Base-by-base conservation (phyloP, 345 rosid genomes). In the Xanthoceras sorbifolium region DNA sequence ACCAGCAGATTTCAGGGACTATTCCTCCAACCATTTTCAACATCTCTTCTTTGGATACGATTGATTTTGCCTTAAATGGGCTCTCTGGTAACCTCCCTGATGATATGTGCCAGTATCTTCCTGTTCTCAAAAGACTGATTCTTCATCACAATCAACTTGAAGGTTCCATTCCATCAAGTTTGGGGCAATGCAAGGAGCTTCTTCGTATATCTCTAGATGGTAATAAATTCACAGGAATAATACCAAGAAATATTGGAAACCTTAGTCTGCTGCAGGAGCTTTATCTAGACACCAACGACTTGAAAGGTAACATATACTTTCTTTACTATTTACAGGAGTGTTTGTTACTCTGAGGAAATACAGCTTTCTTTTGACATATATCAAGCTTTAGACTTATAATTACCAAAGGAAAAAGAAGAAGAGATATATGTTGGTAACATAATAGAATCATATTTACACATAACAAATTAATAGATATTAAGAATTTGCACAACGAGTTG, bases 211-310 rank as follows among this genome's bases (percentile, higher is more conserved):
- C 68, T 14, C 26, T 79, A n/a, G 48, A 48, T 6, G 1, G 1
- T 9, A 79, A 79, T 60, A 18, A 32, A 15, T 75, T 79, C 26
- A 31, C 44, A 3, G 79, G 79, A 80, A 44, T 12, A 4, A 75
- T 80, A 38, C 76, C 57, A 32, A 57, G 17, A 72, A n/a, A 36
- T 7, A 59, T 72, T 14, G 67, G 76, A 18, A 59, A 40, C 20
- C 10, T 59, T 9, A 72, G n/a, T 7, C 44, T 36, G 76, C 55
- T 60, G 9, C 10, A 3, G 67, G 55, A 44, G 65, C 9, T 72
- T 14, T 72, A 38, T 25, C 67, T 59, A 2, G 38, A 2, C 38
- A 1, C 11, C 12, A 72, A 60, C 34, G 10, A 36, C 8, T 18
- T 38, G 14, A 3, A 18, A 72, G 66, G 54, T 55, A 71, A 4